A percentile compares a stretch with the other conserved stretches of the same genome.
Conservation (phyloP, 163 green algal genomes). For the Chlorella variabilis region DNA sequence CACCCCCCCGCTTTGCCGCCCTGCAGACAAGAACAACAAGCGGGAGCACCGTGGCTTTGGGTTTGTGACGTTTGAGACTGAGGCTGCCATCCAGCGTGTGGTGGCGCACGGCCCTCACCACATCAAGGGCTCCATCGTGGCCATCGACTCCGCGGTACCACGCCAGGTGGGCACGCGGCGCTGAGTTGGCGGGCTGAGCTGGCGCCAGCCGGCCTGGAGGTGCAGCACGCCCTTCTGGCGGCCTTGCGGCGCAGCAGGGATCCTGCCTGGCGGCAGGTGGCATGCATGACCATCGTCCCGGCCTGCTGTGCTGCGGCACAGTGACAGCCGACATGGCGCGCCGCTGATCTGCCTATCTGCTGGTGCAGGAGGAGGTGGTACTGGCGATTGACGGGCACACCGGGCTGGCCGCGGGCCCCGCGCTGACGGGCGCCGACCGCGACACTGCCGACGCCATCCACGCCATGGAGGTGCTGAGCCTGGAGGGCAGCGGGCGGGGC, state of each 20-base stretch:
- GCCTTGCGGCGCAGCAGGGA: no score
- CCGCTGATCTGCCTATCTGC: not conserved
- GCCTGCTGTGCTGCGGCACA: no score
- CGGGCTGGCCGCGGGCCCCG: not conserved
- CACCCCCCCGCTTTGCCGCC: no score
- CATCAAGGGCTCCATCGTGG: constrained; percentile 63
- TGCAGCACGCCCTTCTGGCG: no score
- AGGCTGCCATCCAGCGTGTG: constrained; percentile 80
- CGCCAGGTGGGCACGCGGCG: constrained; percentile 35
- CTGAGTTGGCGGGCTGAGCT: no score
- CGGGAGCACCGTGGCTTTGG: constrained; percentile 91
- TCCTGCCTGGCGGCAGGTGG: no score
- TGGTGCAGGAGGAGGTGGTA: constrained; percentile 34
- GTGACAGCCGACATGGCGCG: no score
- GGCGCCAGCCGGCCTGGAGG: no score
- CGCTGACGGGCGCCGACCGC: not conserved
- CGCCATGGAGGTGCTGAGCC: constrained; percentile 16
- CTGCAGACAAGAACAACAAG: constrained; percentile 78
- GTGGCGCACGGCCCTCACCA: constrained; percentile 77
- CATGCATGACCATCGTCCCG: no score
- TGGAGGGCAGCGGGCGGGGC: constrained; percentile 30
- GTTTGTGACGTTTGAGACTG: constrained; percentile 95
- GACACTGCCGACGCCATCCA: constrained; percentile 25
- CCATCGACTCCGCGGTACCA: constrained; percentile 70
- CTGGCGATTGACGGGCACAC: constrained; percentile 16